These are phyloP conservation scores for Geotrichum restrictum DNA, from an alignment of 1,139 yeast genomes.

Conservation along the genomic window DNA sequence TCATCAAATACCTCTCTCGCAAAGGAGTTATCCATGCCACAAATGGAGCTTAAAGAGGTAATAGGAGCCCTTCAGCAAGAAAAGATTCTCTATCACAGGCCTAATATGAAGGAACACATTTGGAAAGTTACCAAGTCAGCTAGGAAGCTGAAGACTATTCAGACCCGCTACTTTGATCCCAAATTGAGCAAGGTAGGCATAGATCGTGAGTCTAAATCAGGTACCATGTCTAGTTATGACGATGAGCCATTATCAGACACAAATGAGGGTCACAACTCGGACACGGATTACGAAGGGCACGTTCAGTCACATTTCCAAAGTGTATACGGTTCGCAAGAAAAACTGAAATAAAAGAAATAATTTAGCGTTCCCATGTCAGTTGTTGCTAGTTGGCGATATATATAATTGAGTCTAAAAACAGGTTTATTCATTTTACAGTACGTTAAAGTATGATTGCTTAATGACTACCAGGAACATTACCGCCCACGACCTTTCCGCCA, in stretches of 20 bases:
- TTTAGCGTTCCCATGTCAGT: neutral
- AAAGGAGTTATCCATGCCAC: constrained; percentile 3
- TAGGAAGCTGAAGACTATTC: constrained; percentile 6
- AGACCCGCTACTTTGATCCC: constrained; percentile 14
- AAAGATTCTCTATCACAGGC: constrained; percentile 8
- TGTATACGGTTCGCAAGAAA: neutral
- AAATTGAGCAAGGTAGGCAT: neutral
- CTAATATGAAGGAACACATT: constrained; percentile 1
- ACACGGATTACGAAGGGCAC: constrained; percentile 15
- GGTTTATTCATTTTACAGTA: neutral
- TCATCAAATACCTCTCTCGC: constrained; percentile 3
- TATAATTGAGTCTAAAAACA: neutral
- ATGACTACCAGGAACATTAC: constrained; percentile 43
- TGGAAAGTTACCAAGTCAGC: constrained; percentile 16
- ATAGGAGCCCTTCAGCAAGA: constrained; percentile 16
- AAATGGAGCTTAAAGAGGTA: constrained; percentile 5
- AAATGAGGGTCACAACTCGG: constrained; percentile 7
- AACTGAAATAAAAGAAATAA: neutral
- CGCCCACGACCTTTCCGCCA: constrained; percentile 64
- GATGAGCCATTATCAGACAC: constrained; percentile 4
- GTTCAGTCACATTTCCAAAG: constrained; percentile 9
- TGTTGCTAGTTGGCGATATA: neutral
- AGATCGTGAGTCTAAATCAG: neutral
- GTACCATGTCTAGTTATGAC: constrained; percentile 8
- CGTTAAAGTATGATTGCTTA: constrained; percentile 16